Conservation (phyloP, 2,329 filamentous ascomycete species). For the Venturia aucupariae region DNA sequence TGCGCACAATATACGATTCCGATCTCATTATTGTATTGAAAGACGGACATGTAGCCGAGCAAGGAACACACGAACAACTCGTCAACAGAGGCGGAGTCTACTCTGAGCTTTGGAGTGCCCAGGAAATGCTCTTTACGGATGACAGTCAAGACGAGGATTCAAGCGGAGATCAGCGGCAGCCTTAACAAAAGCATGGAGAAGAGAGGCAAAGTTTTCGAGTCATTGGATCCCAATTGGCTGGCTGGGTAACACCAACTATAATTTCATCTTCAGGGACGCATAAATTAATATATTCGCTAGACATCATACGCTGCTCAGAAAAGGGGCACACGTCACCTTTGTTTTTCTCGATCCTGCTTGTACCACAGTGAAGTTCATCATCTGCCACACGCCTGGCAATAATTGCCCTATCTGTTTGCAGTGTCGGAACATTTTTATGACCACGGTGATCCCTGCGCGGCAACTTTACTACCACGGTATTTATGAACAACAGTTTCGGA, state of each 20-base stretch:
- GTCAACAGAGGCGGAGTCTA: conserved; percentile 75
- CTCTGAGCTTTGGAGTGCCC: conserved; percentile 80
- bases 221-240: background rate
- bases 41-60: conserved; percentile 76
- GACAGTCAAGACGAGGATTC: background rate
- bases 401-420: background rate
- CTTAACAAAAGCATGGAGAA: background rate
- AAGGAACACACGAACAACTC: conserved; percentile 76
- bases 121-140: conserved; percentile 14
- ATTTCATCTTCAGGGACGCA: background rate
- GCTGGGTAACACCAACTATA: background rate
- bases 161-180: conserved; percentile 1
- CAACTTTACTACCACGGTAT: no score
- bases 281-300: background rate
- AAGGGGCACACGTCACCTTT: background rate
- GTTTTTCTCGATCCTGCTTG: background rate
- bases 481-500: background rate
- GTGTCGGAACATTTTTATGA: background rate
- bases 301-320: background rate
- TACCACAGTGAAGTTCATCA: background rate
- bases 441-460: background rate
- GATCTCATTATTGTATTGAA: conserved; percentile 85
- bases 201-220: background rate
- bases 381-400: background rate
- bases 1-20: conserved; percentile 89